These are phyloP conservation scores for Solanum okadae DNA, from an alignment of 257 asterid species.

Conservation along the genomic window DNA sequence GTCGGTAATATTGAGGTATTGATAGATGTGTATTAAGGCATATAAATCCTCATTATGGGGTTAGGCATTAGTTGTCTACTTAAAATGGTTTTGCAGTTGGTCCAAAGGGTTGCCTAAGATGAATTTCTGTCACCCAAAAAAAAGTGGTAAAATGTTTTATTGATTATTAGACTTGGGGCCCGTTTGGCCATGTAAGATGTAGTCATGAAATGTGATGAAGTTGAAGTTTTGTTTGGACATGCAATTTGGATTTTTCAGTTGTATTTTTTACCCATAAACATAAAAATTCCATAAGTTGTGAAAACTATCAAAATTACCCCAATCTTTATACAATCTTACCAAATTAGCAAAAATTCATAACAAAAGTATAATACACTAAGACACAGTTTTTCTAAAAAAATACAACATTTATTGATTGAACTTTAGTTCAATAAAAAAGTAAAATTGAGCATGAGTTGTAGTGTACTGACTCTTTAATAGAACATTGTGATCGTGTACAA, in stretches of 20 bases:
- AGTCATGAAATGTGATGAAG: not conserved
- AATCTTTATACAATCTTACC: not conserved
- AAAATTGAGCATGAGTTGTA: not conserved
- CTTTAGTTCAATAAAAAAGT: not conserved
- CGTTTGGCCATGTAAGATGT: not conserved
- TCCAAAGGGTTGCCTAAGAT: not conserved
- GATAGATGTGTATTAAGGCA: not conserved
- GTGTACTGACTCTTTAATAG: not conserved
- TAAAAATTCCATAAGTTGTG: not conserved
- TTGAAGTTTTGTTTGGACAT: not conserved
- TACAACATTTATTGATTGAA: not conserved
- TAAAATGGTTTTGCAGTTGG: not conserved
- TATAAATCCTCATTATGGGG: not conserved
- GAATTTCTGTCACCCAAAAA: not conserved
- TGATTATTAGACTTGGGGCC: not conserved
- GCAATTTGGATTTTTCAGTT: not conserved
- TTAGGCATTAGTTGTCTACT: not conserved
- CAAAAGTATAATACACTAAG: not conserved
- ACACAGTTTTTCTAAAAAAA: not conserved
- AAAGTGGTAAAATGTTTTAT: not conserved
- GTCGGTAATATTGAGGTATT: not conserved
- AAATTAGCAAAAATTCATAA: not conserved
- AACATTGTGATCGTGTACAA: not conserved
- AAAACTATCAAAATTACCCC: not conserved
- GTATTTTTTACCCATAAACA: not conserved